phyloP scores from a whole-genome alignment of 768 basidiomycete genomes.

The Termitomyces sp. region DNA sequence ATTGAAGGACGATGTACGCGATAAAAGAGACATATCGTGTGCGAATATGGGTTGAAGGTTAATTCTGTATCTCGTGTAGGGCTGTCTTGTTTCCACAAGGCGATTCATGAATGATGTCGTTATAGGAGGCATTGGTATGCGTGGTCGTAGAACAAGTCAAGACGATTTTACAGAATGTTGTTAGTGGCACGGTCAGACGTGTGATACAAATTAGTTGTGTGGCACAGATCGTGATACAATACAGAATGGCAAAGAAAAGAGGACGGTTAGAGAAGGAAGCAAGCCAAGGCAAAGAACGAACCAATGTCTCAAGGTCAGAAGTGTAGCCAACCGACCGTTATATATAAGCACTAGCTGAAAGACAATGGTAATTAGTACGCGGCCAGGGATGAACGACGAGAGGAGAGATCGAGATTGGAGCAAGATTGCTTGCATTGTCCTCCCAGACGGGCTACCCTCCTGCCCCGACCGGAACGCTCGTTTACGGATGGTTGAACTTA shows the following conservation, averaged over 20 bases:
- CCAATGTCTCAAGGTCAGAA: constrained; percentile 23
- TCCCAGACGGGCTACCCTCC: constrained; percentile 13
- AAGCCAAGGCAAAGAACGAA: constrained; percentile 18
- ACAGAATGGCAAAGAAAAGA: constrained; percentile 15
- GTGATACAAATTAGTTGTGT: constrained; percentile 11
- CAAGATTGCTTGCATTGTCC: constrained; percentile 22
- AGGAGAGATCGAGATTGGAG: constrained; percentile 21
- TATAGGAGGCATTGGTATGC: constrained; percentile 10
- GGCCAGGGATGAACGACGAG: constrained; percentile 3
- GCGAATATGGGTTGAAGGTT: constrained; percentile 25
- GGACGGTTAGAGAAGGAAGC: constrained; percentile 29
- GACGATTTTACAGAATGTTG: constrained; percentile 13
- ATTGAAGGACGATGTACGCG: constrained; percentile 33
- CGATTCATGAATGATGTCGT: constrained; percentile 38
- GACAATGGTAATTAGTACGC: constrained; percentile 28
- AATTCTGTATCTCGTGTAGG: constrained; percentile 46
- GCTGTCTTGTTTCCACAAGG: constrained; percentile 36
- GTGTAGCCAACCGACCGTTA: constrained; percentile 23
- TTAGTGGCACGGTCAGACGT: constrained; percentile 9
- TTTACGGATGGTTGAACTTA: constrained; percentile 2
- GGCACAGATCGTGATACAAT: constrained; percentile 17
- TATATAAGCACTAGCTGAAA: constrained; percentile 27
- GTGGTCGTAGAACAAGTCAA: constrained; percentile 9
- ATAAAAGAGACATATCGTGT: constrained; percentile 55
- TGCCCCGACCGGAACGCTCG: constrained; percentile 1